These are phyloP conservation scores for Wickerhamomyces mucosus DNA, from an alignment of 805 yeast genomes.

Conservation along the genomic window DNA sequence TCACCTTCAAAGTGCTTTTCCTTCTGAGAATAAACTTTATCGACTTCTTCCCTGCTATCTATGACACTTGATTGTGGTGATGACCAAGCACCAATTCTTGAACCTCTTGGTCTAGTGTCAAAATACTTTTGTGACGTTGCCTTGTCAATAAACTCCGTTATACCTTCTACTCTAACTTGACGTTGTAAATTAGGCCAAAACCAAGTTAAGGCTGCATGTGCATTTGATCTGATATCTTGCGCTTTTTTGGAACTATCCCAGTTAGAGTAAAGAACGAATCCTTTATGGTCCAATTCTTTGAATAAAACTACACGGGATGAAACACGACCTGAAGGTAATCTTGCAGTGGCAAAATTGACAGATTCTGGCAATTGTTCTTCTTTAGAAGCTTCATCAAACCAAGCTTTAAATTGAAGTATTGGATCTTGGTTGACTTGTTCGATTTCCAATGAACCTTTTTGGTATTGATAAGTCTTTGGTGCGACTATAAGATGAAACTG, in stretches of 20 bases:
- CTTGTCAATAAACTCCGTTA: slow-evolving; percentile 59
- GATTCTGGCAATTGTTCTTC: slow-evolving; percentile 71
- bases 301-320: slow-evolving; percentile 77
- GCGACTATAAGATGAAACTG: slow-evolving; percentile 35
- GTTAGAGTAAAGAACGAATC: slow-evolving; percentile 83
- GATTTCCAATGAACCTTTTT: slow-evolving; percentile 50
- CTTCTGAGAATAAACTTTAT: slow-evolving; percentile 35
- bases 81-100: slow-evolving; percentile 95
- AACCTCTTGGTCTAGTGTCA: slow-evolving; percentile 83
- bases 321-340: slow-evolving; percentile 83
- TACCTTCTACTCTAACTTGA: slow-evolving; percentile 89
- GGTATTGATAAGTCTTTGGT: slow-evolving; percentile 83
- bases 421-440: slow-evolving; percentile 50
- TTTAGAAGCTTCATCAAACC: slow-evolving; percentile 74
- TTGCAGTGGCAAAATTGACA: slow-evolving; percentile 80
- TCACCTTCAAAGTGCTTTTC: slow-evolving; percentile 50
- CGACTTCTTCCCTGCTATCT: slow-evolving; percentile 51
- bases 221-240: slow-evolving; percentile 59
- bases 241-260: slow-evolving; percentile 85
- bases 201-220: slow-evolving; percentile 74
- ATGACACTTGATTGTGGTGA: slow-evolving; percentile 75
- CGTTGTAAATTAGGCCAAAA: slow-evolving; percentile 90
- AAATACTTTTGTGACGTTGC: slow-evolving; percentile 74
- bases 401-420: slow-evolving; percentile 63
- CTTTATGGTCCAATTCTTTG: slow-evolving; percentile 80